phyloP scores from a whole-genome alignment of 768 basidiomycete species.

The Auricularia cornea region DNA sequence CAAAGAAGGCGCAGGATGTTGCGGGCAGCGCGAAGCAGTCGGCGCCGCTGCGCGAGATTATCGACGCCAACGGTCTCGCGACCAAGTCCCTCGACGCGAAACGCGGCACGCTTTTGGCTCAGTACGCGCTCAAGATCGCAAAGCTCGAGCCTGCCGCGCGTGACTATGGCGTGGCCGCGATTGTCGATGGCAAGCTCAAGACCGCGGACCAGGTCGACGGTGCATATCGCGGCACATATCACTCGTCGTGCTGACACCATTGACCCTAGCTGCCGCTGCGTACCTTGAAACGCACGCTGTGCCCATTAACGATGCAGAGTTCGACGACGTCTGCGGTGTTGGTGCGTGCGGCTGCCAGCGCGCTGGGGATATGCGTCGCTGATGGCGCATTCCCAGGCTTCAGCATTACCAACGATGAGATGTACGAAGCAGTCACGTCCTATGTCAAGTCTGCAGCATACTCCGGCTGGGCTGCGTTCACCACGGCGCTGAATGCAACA shows the following conservation, averaged over 20 bases:
- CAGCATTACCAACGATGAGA: slow-evolving; percentile 58
- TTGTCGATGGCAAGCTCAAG: slow-evolving; percentile 67
- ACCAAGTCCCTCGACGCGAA: slow-evolving; percentile 60
- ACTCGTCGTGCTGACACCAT: not conserved
- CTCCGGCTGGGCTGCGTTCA: slow-evolving; percentile 70
- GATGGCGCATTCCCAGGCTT: slow-evolving; percentile 48
- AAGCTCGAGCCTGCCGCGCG: slow-evolving; percentile 57
- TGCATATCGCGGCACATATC: slow-evolving; percentile 26
- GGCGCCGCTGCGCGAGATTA: slow-evolving; percentile 55
- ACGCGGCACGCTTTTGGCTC: slow-evolving; percentile 59
- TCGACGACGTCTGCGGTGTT: slow-evolving; percentile 76
- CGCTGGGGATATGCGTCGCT: not conserved
- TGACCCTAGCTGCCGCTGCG: slow-evolving; percentile 57
- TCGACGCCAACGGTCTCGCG: slow-evolving; percentile 45
- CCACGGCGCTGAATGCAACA: slow-evolving; percentile 53
- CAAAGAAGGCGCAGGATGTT: slow-evolving; percentile 73
- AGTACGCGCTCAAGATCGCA: slow-evolving; percentile 51
- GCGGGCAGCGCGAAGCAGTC: slow-evolving; percentile 76
- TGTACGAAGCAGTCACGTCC: slow-evolving; percentile 45
- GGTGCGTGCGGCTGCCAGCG: slow-evolving; percentile 42
- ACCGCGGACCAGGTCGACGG: slow-evolving; percentile 82
- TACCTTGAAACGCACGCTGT: slow-evolving; percentile 53
- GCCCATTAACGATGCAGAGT: slow-evolving; percentile 60
- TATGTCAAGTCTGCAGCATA: slow-evolving; percentile 45
- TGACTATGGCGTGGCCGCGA: slow-evolving; percentile 54